These are phyloP conservation scores for Agrocybe pediades DNA, from an alignment of 768 basidiomycete species.

Conservation along the genomic window DNA sequence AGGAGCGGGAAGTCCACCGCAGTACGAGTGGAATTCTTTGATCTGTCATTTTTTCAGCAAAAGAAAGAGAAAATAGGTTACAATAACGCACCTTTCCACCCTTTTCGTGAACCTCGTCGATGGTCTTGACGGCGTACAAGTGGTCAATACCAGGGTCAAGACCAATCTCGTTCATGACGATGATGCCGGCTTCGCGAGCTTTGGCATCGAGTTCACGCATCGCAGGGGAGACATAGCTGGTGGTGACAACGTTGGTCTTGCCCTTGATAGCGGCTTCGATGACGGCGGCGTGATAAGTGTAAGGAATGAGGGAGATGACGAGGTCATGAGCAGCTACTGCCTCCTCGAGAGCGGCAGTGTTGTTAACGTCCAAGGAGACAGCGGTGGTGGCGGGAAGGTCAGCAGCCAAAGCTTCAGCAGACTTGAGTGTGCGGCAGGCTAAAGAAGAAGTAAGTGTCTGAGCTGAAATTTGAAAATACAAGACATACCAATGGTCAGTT, in stretches of 20 bases:
- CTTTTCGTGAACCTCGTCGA: slow-evolving; percentile 89
- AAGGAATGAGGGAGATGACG: slow-evolving; percentile 96
- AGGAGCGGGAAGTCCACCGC: slow-evolving; percentile 93
- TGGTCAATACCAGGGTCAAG: slow-evolving; percentile 96
- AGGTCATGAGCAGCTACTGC: slow-evolving; percentile 87
- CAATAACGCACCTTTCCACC: slow-evolving; percentile 80
- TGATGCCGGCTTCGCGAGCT: slow-evolving; percentile 84
- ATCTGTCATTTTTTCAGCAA: slow-evolving; percentile 45
- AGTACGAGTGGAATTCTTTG: slow-evolving; percentile 92
- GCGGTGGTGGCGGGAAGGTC: slow-evolving; percentile 72
- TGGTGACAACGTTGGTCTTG: slow-evolving; percentile 94
- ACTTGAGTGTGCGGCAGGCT: slow-evolving; percentile 88
- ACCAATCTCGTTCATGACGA: slow-evolving; percentile 97
- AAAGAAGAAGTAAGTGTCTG: not conserved
- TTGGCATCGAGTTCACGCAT: slow-evolving; percentile 86
- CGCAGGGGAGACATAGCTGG: slow-evolving; percentile 89
- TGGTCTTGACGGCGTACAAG: slow-evolving; percentile 91
- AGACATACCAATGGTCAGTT: slow-evolving; percentile 77
- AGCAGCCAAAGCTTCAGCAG: slow-evolving; percentile 68
- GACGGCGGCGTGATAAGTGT: slow-evolving; percentile 86
- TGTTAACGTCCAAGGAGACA: slow-evolving; percentile 80
- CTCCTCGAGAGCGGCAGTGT: slow-evolving; percentile 71
- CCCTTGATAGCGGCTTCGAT: slow-evolving; percentile 89
- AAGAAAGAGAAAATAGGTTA: not conserved
- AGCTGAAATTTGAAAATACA: not conserved